Percentiles rank a stretch among this genome's conserved stretches.
phyloP scores from a whole-genome alignment of 2,329 filamentous ascomycete species.

The Colletotrichum lupini region DNA sequence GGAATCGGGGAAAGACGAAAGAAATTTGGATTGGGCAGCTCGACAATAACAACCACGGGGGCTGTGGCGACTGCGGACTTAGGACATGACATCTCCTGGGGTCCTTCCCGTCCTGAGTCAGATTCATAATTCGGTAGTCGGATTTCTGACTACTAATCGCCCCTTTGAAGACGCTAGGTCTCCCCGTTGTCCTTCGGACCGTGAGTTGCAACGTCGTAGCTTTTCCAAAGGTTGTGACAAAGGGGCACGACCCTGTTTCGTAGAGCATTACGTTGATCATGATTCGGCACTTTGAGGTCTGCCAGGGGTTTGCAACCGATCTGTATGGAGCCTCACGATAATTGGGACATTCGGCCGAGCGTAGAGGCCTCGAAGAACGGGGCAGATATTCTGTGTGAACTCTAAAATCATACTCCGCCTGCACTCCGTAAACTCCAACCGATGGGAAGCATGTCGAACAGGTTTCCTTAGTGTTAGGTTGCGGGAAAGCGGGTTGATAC shows the following conservation, averaged over 20 bases:
- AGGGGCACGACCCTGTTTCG: constrained; percentile 5
- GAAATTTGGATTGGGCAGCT: not conserved
- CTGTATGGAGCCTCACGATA: not conserved
- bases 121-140: not conserved
- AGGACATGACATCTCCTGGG: not conserved
- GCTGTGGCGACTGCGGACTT: not conserved
- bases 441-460: not conserved
- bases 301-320: not conserved
- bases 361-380: not conserved
- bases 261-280: constrained; percentile 1
- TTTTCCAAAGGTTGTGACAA: not conserved
- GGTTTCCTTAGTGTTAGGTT: not conserved
- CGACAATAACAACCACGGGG: not conserved
- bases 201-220: constrained; percentile 1
- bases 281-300: not conserved
- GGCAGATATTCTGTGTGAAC: not conserved
- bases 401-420: not conserved
- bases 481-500: constrained; percentile 7
- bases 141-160: not conserved
- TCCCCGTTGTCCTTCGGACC: not conserved
- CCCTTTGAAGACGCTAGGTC: not conserved
- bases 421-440: not conserved
- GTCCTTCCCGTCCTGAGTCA: not conserved
- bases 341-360: not conserved
- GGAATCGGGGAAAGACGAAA: not conserved